Percentiles rank a stretch among this genome's conserved stretches.
Evolutionary conservation across 2,329 filamentous ascomycete genomes (phyloP).

Genomic region (Diaporthe humulicola): DNA sequence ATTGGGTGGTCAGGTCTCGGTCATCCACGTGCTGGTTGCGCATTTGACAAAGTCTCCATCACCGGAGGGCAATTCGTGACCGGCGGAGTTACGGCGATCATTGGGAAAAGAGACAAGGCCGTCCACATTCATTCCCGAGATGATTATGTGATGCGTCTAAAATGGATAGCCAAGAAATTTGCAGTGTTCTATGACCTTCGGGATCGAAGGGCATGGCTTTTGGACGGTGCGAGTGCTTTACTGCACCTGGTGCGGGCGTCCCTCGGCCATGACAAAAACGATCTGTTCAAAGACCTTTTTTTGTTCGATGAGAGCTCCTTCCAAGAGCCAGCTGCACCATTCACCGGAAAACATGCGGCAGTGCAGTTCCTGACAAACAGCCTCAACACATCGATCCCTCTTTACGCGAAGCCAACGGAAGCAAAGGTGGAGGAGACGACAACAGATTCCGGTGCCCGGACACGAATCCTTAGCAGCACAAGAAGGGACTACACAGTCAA

Average conservation of each 20-base stretch:
- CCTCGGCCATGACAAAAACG: constrained; percentile 41
- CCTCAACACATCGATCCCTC: not conserved
- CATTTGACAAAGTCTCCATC: constrained; percentile 46
- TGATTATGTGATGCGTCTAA: constrained; percentile 45
- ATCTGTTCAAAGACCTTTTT: constrained; percentile 42
- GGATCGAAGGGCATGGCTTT: constrained; percentile 50
- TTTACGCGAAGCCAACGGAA: constrained; percentile 10
- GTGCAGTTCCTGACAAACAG: not conserved
- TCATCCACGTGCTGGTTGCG: constrained; percentile 31
- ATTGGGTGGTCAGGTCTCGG: constrained; percentile 42
- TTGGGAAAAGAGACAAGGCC: constrained; percentile 47
- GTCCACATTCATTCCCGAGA: constrained; percentile 41
- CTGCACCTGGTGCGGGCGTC: constrained; percentile 53
- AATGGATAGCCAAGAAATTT: constrained; percentile 47
- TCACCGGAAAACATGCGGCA: constrained; percentile 1
- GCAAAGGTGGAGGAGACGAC: not conserved
- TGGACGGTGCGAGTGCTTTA: constrained; percentile 52
- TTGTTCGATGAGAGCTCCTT: constrained; percentile 38
- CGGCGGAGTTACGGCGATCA: constrained; percentile 42
- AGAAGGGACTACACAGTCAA: constrained; percentile 42
- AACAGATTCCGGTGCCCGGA: not conserved
- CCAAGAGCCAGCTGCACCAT: not conserved
- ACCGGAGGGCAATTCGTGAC: constrained; percentile 45
- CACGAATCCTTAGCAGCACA: not conserved
- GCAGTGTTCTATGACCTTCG: constrained; percentile 45